Percentiles rank a stretch among this genome's conserved stretches.
These are phyloP conservation scores for Gossypium stocksii DNA, from an alignment of 345 rosid species.

Conservation along the genomic window DNA sequence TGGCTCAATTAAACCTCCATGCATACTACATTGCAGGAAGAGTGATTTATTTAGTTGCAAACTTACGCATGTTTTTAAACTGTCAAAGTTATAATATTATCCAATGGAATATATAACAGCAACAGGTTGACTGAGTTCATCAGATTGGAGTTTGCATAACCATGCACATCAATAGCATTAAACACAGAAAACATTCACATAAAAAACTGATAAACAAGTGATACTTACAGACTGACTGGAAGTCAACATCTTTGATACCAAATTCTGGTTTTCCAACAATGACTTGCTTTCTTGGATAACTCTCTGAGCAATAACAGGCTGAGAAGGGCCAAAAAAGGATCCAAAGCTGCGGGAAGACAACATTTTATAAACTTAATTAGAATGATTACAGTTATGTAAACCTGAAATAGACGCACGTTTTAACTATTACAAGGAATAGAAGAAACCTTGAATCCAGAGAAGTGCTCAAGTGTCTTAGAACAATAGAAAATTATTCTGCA, in stretches of 20 bases:
- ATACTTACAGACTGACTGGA: conserved; percentile 44
- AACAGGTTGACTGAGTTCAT: neutral
- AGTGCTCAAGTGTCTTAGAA: neutral
- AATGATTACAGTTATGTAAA: neutral
- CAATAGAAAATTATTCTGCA: neutral
- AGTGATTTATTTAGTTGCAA: neutral
- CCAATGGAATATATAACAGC: neutral
- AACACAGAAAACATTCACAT: neutral
- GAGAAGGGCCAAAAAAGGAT: conserved; percentile 92
- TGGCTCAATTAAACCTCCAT: neutral
- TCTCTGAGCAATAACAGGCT: conserved; percentile 80
- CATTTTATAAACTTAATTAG: neutral
- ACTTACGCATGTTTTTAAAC: neutral
- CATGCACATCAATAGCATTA: neutral
- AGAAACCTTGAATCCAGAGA: neutral
- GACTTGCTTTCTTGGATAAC: conserved; percentile 98
- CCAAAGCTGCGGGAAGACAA: conserved; percentile 61
- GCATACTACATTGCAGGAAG: neutral
- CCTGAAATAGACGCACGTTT: neutral
- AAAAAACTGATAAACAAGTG: neutral
- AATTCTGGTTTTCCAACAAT: conserved; percentile 62
- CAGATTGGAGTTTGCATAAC: neutral
- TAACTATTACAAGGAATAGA: neutral
- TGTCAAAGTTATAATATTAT: neutral
- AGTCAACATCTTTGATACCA: conserved; percentile 32